phyloP scores from a whole-genome alignment of 306 rosid genomes.

The Arachis stenosperma region DNA sequence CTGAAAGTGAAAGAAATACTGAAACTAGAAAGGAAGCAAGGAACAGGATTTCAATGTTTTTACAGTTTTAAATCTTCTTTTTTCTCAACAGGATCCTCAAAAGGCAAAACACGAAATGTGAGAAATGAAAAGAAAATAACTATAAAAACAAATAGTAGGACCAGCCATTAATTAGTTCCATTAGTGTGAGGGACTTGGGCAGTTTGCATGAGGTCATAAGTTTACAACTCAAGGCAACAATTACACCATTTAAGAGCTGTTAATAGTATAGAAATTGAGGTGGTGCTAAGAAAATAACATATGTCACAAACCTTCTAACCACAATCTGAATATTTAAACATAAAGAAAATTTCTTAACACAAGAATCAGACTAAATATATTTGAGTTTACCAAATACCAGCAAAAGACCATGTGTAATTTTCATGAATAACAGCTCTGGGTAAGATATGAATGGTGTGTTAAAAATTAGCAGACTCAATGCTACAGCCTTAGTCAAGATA shows the following conservation, averaged over 20 bases:
- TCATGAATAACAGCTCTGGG: not conserved
- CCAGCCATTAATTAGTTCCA: not conserved
- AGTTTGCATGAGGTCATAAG: slow-evolving; percentile 2
- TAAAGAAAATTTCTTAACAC: slow-evolving; percentile 3
- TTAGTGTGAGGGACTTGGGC: not conserved
- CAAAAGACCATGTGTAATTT: slow-evolving; percentile 9
- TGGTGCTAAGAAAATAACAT: slow-evolving; percentile 3
- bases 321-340: slow-evolving; percentile 18
- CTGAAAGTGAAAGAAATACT: too few relatives aligned
- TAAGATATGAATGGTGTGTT: slow-evolving; percentile 14
- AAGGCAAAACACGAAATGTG: too few relatives aligned
- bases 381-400: slow-evolving; percentile 14
- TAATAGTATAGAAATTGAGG: not conserved
- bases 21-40: too few relatives aligned
- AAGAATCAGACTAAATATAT: slow-evolving; percentile 9
- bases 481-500: slow-evolving; percentile 28
- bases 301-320: slow-evolving; percentile 5
- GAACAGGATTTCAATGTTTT: too few relatives aligned
- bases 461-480: slow-evolving; percentile 20
- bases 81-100: too few relatives aligned
- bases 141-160: not conserved
- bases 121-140: too few relatives aligned
- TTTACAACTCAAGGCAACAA: not conserved
- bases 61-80: too few relatives aligned
- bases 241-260: not conserved